Conservation (phyloP, 208 protist genomes). For the Acanthamoeba royreba region DNA sequence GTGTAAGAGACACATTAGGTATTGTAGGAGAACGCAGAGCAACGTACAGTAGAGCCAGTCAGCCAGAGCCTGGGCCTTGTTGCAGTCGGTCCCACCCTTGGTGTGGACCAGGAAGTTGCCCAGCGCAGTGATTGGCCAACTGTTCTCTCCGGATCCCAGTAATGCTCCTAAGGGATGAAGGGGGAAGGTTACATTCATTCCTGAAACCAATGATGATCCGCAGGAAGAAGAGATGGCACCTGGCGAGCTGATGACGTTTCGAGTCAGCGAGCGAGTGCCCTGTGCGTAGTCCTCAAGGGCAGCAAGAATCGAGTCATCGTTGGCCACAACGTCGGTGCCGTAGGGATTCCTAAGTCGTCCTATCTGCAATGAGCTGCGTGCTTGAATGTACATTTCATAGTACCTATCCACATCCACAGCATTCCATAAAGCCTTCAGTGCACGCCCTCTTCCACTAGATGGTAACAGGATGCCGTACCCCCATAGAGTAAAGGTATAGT, state of each 20-base stretch:
- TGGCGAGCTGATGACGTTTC: not conserved
- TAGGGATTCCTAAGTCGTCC: not conserved
- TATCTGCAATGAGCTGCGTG: not conserved
- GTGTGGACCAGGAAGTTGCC: not conserved
- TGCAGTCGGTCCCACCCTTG: not conserved
- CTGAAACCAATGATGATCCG: not conserved
- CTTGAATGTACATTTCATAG: not conserved
- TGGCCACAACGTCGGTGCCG: not conserved
- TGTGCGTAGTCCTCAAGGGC: not conserved
- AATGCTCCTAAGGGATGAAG: not conserved
- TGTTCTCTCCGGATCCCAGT: not conserved
- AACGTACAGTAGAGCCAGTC: conserved; percentile 5
- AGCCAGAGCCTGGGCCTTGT: not conserved
- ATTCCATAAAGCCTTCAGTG: not conserved
- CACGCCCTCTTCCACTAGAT: not conserved
- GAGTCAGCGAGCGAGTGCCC: not conserved
- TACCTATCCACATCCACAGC: not conserved
- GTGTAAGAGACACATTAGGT: not conserved
- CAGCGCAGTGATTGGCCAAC: not conserved
- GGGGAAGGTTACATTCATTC: not conserved
- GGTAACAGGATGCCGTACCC: not conserved
- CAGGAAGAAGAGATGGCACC: not conserved
- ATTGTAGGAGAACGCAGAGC: not conserved
- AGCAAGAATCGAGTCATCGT: not conserved
- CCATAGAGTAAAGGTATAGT: not conserved